A percentile compares a stretch with the other conserved stretches of the same genome.
Conservation (phyloP, 1,139 yeast species). For the Diutina catenulata region DNA sequence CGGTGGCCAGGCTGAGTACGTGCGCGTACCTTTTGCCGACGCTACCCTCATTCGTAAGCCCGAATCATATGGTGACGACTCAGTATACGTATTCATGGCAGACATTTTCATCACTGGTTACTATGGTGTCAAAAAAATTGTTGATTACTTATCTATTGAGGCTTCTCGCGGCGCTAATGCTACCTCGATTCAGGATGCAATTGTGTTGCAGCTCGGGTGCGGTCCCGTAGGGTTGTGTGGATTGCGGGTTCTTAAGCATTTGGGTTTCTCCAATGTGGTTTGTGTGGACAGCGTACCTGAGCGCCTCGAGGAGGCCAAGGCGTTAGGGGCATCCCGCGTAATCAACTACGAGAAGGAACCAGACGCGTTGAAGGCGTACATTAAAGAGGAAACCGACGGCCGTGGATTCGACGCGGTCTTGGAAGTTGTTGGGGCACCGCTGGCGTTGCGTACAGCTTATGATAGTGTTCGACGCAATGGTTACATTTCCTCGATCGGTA, state of each 20-base stretch:
- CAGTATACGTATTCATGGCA: slow-evolving; percentile 43
- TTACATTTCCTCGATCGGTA: slow-evolving; percentile 47
- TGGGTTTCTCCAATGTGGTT: slow-evolving; percentile 35
- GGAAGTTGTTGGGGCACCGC: slow-evolving; percentile 44
- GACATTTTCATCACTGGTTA: slow-evolving; percentile 60
- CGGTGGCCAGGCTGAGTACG: slow-evolving; percentile 53
- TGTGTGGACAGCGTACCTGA: slow-evolving; percentile 41
- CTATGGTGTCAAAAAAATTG: slow-evolving; percentile 40
- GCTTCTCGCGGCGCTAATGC: slow-evolving; percentile 8
- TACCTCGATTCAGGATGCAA: slow-evolving; percentile 16
- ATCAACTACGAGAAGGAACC: slow-evolving; percentile 30
- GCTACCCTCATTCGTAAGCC: slow-evolving; percentile 37
- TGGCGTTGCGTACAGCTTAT: slow-evolving; percentile 40
- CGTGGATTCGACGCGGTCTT: slow-evolving; percentile 45
- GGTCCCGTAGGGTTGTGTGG: slow-evolving; percentile 61
- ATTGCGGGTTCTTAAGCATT: slow-evolving; percentile 30
- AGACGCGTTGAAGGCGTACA: slow-evolving; percentile 13
- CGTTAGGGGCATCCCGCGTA: slow-evolving; percentile 31
- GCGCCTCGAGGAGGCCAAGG: slow-evolving; percentile 32
- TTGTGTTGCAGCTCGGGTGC: slow-evolving; percentile 44
- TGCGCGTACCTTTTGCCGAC: slow-evolving; percentile 45
- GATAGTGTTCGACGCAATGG: slow-evolving; percentile 49
- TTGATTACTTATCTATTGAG: slow-evolving; percentile 8
- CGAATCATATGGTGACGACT: slow-evolving; percentile 15
- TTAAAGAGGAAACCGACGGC: slow-evolving; percentile 12